Conservation (phyloP, 805 yeast species). For the Metschnikowia hibisci region DNA sequence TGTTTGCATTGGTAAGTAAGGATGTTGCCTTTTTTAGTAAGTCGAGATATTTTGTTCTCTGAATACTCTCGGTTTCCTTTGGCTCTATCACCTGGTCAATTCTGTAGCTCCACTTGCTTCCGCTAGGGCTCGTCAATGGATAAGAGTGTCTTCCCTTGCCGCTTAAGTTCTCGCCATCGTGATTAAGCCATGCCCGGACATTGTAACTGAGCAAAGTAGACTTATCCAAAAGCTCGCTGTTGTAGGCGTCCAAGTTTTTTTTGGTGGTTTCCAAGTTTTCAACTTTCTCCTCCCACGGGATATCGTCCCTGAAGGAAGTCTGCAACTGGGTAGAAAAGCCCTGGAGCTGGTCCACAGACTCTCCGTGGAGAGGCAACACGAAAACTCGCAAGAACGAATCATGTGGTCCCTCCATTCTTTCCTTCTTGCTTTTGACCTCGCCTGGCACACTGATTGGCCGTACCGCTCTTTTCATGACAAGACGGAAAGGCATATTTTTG, state of each 20-base stretch:
- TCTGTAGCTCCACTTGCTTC: constrained; percentile 23
- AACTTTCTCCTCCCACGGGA: constrained; percentile 22
- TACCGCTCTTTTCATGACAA: constrained; percentile 22
- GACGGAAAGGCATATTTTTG: constrained; percentile 24
- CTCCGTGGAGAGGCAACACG: constrained; percentile 28
- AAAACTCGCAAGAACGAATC: constrained; percentile 21
- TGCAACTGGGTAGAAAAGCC: constrained; percentile 24
- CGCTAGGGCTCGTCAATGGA: constrained; percentile 22
- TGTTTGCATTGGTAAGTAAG: constrained; percentile 14
- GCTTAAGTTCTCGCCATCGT: constrained; percentile 14
- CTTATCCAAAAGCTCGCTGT: constrained; percentile 18
- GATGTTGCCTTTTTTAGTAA: constrained; percentile 10
- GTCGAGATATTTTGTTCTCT: constrained; percentile 12
- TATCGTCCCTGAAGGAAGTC: constrained; percentile 29
- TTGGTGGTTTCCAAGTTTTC: constrained; percentile 24
- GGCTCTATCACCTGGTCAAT: constrained; percentile 9
- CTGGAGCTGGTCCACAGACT: constrained; percentile 24
- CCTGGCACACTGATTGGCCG: neutral
- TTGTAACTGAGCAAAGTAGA: constrained; percentile 22
- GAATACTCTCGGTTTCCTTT: neutral
- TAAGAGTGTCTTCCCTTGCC: constrained; percentile 18
- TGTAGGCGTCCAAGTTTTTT: constrained; percentile 24
- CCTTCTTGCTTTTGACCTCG: neutral
- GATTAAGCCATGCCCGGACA: constrained; percentile 19
- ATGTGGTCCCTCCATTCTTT: constrained; percentile 1